These are phyloP conservation scores for Paraglomus brasilianum DNA, from an alignment of 192 early-diverging fungal genomes.

Conservation along the genomic window DNA sequence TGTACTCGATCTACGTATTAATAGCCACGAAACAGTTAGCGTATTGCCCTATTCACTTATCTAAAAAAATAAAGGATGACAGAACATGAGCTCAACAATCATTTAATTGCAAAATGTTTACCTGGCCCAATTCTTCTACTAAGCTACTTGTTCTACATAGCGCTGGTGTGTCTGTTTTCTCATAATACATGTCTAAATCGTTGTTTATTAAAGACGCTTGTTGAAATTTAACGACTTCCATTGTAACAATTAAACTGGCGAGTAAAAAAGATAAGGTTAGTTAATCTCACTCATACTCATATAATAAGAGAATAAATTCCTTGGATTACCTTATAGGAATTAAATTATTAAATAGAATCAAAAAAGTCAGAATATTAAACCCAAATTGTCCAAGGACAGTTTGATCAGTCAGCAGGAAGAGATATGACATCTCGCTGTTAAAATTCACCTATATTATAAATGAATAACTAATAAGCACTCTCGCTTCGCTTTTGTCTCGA, in stretches of 20 bases:
- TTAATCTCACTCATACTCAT: background rate
- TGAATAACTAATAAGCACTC: slow-evolving; percentile 4
- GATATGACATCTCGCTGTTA: slow-evolving; percentile 47
- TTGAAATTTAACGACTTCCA: slow-evolving; percentile 97
- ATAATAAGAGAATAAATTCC: background rate
- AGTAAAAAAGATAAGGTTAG: slow-evolving; percentile 27
- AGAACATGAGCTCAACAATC: too few species aligned
- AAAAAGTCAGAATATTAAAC: slow-evolving; percentile 91
- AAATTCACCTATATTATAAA: slow-evolving; percentile 41
- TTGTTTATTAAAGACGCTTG: slow-evolving; percentile 85
- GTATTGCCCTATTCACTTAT: too few species aligned
- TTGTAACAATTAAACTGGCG: slow-evolving; percentile 92
- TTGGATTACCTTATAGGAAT: slow-evolving; percentile 83
- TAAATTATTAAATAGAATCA: slow-evolving; percentile 98
- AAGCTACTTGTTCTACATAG: slow-evolving; percentile 88
- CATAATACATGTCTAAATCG: slow-evolving; percentile 97
- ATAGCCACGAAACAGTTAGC: too few species aligned
- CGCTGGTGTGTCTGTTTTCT: slow-evolving; percentile 88
- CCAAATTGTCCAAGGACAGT: slow-evolving; percentile 61
- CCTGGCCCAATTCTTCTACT: slow-evolving; percentile 93
- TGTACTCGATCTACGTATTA: slow-evolving; percentile 91
- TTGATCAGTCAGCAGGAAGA: slow-evolving; percentile 26
- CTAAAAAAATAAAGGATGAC: too few species aligned
- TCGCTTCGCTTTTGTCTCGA: background rate
- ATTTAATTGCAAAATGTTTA: slow-evolving; percentile 4